A percentile compares a stretch with the other conserved stretches of the same genome.
Evolutionary conservation across 2,329 filamentous ascomycete species (phyloP).

Genomic region (Pseudonectria buxi): DNA sequence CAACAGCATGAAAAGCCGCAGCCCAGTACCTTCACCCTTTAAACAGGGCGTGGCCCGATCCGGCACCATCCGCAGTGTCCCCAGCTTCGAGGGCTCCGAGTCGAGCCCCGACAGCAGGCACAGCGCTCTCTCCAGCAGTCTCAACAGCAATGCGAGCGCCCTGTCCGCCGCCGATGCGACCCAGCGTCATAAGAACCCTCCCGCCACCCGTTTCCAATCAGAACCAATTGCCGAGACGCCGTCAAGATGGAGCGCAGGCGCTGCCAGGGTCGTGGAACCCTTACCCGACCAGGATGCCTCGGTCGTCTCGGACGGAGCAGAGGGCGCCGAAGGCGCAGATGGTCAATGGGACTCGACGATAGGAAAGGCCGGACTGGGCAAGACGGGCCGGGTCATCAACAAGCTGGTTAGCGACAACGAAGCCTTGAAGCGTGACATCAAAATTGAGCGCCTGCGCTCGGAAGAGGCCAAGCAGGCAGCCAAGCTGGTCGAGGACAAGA

Average conservation of each 20-base stretch:
- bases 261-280: slow-evolving; percentile 26
- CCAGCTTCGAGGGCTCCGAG: slow-evolving; percentile 46
- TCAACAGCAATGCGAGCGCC: slow-evolving; percentile 47
- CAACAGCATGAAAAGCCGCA: slow-evolving; percentile 34
- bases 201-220: slow-evolving; percentile 32
- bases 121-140: slow-evolving; percentile 50
- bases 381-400: slow-evolving; percentile 74
- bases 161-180: slow-evolving; percentile 35
- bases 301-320: slow-evolving; percentile 26
- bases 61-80: slow-evolving; percentile 49
- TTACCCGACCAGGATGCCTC: slow-evolving; percentile 20
- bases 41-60: slow-evolving; percentile 28
- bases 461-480: slow-evolving; percentile 66
- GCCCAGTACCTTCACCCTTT: slow-evolving; percentile 17
- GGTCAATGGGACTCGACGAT: slow-evolving; percentile 59
- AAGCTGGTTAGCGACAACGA: slow-evolving; percentile 76
- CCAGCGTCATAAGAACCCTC: slow-evolving; percentile 25
- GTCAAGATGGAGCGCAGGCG: slow-evolving; percentile 26
- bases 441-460: slow-evolving; percentile 56
- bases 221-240: slow-evolving; percentile 21
- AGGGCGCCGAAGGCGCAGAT: slow-evolving; percentile 28
- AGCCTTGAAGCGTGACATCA: slow-evolving; percentile 64
- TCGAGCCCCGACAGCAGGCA: slow-evolving; percentile 40
- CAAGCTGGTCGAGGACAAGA: slow-evolving; percentile 62
- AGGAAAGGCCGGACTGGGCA: slow-evolving; percentile 63